These are phyloP conservation scores for Grigorovia transvaalensis DNA, from an alignment of 805 yeast species.

Conservation along the genomic window DNA sequence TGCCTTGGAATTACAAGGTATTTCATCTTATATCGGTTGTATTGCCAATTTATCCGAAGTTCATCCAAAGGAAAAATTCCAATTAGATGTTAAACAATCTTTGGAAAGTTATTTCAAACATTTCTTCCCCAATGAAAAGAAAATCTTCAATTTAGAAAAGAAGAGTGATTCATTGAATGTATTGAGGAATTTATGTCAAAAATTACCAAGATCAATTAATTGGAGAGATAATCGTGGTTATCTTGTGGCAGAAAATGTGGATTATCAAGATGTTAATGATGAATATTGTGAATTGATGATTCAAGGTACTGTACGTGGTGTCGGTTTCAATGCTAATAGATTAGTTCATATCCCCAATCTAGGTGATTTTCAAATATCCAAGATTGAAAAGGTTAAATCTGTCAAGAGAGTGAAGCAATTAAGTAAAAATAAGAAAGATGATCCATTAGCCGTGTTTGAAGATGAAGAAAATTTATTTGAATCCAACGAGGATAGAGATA, in stretches of 20 bases:
- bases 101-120: conserved; percentile 57
- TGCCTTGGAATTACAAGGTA: conserved; percentile 86
- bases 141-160: conserved; percentile 59
- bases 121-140: conserved; percentile 74
- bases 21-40: conserved; percentile 70
- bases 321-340: conserved; percentile 68
- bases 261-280: conserved; percentile 18
- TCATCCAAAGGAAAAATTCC: conserved; percentile 67
- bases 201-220: conserved; percentile 68
- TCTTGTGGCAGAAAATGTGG: conserved; percentile 59
- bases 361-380: conserved; percentile 77
- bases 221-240: conserved; percentile 96
- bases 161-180: conserved; percentile 63
- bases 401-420: conserved; percentile 24
- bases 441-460: conserved; percentile 8
- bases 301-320: conserved; percentile 81
- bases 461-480: conserved; percentile 20
- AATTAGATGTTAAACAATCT: conserved; percentile 56
- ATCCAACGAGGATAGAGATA: conserved; percentile 39
- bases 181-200: conserved; percentile 70
- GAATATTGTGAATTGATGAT: conserved; percentile 40
- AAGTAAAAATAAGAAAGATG: conserved; percentile 3
- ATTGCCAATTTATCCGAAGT: conserved; percentile 60
- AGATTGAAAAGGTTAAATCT: conserved; percentile 42
- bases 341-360: conserved; percentile 77